Conservation (phyloP, 305 asterid genomes). For the Petunia hybrid region DNA sequence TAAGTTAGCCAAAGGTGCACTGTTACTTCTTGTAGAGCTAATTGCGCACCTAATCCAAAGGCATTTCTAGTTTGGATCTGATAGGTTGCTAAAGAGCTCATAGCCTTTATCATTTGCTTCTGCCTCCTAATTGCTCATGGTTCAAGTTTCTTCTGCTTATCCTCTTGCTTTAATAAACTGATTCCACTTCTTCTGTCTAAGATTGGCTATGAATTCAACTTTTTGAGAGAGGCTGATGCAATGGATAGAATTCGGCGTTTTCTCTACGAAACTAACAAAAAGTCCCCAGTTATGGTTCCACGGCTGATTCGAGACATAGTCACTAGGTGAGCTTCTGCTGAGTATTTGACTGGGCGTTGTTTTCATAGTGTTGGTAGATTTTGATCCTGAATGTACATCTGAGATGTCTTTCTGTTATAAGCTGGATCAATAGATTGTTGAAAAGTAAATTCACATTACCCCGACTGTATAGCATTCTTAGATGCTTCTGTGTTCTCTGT, state of each 20-base stretch:
- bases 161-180: slow-evolving; percentile 27
- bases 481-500: not conserved
- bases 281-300: slow-evolving; percentile 80
- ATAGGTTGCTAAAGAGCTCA: not conserved
- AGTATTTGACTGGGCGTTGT: not conserved
- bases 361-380: not conserved
- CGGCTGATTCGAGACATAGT: slow-evolving; percentile 60
- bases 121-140: slow-evolving; percentile 10
- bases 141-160: not conserved
- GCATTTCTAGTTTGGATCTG: not conserved
- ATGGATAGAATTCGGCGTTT: slow-evolving; percentile 82
- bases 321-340: slow-evolving; percentile 60
- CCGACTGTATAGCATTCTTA: not conserved
- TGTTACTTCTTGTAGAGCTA: not conserved
- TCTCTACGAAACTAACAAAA: slow-evolving; percentile 70
- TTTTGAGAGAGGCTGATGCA: slow-evolving; percentile 89
- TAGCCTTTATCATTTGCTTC: not conserved
- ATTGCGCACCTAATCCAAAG: not conserved
- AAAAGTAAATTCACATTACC: not conserved
- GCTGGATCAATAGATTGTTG: slow-evolving; percentile 2
- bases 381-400: not conserved
- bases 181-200: slow-evolving; percentile 43
- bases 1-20: not conserved
- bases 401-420: not conserved
- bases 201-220: slow-evolving; percentile 94